Percentiles rank a stretch among this genome's conserved stretches.
Evolutionary conservation across 2,329 filamentous ascomycete genomes (phyloP).

Genomic region (Ophiocordyceps camponoti-leonardi): DNA sequence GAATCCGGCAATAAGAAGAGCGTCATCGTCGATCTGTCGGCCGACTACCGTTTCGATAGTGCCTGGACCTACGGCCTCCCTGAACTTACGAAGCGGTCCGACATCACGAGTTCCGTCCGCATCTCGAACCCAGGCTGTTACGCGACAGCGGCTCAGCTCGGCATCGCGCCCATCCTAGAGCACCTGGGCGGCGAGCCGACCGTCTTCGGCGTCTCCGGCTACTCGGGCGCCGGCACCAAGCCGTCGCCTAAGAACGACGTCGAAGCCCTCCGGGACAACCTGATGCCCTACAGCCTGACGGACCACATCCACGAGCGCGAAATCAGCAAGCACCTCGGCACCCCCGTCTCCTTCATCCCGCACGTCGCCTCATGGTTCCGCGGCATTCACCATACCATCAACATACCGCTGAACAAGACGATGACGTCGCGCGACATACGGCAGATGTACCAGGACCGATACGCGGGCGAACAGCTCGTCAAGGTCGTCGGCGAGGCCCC

Average conservation of each 20-base stretch:
- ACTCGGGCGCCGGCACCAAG: conserved; percentile 90
- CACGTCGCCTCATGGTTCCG: conserved; percentile 97
- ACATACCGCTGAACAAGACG: conserved; percentile 66
- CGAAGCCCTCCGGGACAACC: conserved; percentile 63
- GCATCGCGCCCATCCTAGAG: conserved; percentile 65
- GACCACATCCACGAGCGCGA: conserved; percentile 93
- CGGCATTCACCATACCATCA: conserved; percentile 84
- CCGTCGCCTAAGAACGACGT: conserved; percentile 89
- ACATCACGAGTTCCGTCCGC: conserved; percentile 63
- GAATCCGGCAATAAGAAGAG: conserved; percentile 48
- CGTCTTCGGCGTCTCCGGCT: conserved; percentile 82
- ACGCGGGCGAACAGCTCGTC: conserved; percentile 87
- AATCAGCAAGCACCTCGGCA: conserved; percentile 63
- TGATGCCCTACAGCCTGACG: conserved; percentile 64
- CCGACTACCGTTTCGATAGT: conserved; percentile 81
- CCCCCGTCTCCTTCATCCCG: conserved; percentile 67
- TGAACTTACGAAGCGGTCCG: conserved; percentile 61
- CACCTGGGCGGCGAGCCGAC: conserved; percentile 63
- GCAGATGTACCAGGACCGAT: conserved; percentile 89
- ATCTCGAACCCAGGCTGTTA: conserved; percentile 95
- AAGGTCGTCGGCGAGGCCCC: conserved; percentile 83
- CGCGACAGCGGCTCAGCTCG: conserved; percentile 80
- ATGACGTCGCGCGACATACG: conserved; percentile 88
- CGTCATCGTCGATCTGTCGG: conserved; percentile 85
- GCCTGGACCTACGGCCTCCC: conserved; percentile 77